Evolutionary conservation across 2,329 filamentous ascomycete genomes (phyloP).

Genomic region (Stagonosporopsis tanaceti): DNA sequence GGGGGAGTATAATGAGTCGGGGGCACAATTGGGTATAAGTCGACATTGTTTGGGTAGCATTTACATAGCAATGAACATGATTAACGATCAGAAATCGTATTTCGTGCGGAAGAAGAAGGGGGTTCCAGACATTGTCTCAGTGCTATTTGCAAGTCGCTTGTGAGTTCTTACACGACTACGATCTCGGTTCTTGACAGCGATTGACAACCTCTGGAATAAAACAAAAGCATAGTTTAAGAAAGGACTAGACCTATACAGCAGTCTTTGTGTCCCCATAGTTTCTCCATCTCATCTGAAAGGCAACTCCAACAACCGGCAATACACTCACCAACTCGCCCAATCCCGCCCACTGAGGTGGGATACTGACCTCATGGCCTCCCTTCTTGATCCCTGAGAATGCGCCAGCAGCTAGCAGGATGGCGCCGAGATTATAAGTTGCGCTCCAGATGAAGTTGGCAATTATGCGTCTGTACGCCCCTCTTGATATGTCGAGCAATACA

Average conservation of each 20-base stretch:
- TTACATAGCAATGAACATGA: not conserved
- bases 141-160: not conserved
- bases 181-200: not conserved
- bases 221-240: not conserved
- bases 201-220: not conserved
- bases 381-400: conserved; percentile 51
- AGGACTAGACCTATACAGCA: not conserved
- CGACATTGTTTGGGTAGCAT: not conserved
- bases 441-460: conserved; percentile 76
- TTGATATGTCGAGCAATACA: conserved; percentile 63
- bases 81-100: not conserved
- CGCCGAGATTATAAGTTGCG: conserved; percentile 73
- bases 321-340: conserved; percentile 79
- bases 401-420: conserved; percentile 71
- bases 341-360: conserved; percentile 71
- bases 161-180: not conserved
- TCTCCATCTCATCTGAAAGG: conserved; percentile 58
- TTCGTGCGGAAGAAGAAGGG: not conserved
- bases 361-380: conserved; percentile 50
- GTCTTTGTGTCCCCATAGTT: conserved; percentile 28
- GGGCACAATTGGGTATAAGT: conserved; percentile 12
- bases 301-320: conserved; percentile 70
- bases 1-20: conserved; percentile 3
- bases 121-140: not conserved
- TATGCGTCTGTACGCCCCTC: conserved; percentile 51